phyloP scores from a whole-genome alignment of 2,329 filamentous ascomycete species.

The Lachnellula arida region DNA sequence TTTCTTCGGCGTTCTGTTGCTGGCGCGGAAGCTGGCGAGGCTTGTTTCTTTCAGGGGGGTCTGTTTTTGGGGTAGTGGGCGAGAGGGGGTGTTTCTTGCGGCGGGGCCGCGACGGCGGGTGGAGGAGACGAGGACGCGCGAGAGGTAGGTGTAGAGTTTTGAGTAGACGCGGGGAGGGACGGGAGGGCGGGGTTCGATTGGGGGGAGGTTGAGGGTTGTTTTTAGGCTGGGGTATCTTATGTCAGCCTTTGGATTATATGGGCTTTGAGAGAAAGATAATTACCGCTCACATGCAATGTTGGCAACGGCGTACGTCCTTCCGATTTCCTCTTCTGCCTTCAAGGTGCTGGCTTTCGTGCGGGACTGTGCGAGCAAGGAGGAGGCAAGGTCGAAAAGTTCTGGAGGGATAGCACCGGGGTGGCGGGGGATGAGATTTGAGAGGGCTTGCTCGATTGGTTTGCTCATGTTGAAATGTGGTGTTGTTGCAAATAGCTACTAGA shows the following conservation, averaged over 20 bases:
- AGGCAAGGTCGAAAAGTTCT: constrained; percentile 66
- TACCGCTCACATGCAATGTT: constrained; percentile 87
- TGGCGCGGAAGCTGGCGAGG: constrained; percentile 34
- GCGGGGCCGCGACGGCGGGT: constrained; percentile 9
- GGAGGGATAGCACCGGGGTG: constrained; percentile 62
- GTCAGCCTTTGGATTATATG: not conserved
- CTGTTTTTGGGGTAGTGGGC: constrained; percentile 20
- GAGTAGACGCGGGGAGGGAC: constrained; percentile 78
- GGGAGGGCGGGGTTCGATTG: constrained; percentile 70
- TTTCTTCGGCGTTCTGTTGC: constrained; percentile 25
- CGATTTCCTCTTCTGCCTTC: constrained; percentile 82
- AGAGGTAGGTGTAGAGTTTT: constrained; percentile 75
- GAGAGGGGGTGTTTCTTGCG: constrained; percentile 1
- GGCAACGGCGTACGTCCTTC: constrained; percentile 77
- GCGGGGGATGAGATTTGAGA: constrained; percentile 70
- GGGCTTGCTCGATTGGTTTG: constrained; percentile 65
- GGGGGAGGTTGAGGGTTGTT: constrained; percentile 69
- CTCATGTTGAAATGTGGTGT: constrained; percentile 52
- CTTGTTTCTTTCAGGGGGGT: constrained; percentile 45
- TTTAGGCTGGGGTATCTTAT: constrained; percentile 53
- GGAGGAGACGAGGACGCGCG: constrained; percentile 56
- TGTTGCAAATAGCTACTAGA: too few species aligned
- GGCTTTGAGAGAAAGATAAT: constrained; percentile 1
- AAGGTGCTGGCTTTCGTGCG: constrained; percentile 70
- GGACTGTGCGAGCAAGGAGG: constrained; percentile 74